These are phyloP conservation scores for Lactifluus hygrophoroides DNA, from an alignment of 768 basidiomycete genomes.

Conservation along the genomic window DNA sequence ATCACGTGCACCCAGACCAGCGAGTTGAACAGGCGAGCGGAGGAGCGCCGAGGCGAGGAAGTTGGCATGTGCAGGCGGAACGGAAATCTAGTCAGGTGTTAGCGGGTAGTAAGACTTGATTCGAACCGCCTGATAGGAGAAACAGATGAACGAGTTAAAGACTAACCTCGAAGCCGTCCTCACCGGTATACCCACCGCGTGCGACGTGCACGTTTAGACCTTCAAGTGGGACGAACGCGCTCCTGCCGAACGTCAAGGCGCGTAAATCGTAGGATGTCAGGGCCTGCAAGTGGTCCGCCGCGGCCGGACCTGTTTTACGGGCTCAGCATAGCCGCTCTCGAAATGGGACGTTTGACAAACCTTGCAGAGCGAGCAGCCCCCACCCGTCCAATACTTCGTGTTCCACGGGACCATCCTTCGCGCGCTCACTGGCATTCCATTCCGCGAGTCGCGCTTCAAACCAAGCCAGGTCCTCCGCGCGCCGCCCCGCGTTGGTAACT, in stretches of 20 bases:
- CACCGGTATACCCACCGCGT: slow-evolving; percentile 95
- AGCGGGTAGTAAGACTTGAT: background rate
- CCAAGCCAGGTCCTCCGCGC: slow-evolving; percentile 75
- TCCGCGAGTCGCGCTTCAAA: slow-evolving; percentile 56
- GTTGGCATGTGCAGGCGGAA: slow-evolving; percentile 69
- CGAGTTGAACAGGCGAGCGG: slow-evolving; percentile 62
- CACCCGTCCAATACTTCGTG: slow-evolving; percentile 74
- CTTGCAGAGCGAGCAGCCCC: slow-evolving; percentile 90
- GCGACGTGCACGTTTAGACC: slow-evolving; percentile 80
- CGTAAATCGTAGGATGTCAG: slow-evolving; percentile 68
- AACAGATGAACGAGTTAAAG: too few species aligned
- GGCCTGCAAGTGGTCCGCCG: slow-evolving; percentile 69
- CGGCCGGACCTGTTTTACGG: slow-evolving; percentile 55
- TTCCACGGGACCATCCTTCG: slow-evolving; percentile 53
- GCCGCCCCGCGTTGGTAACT: slow-evolving; percentile 91
- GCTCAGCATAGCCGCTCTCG: background rate
- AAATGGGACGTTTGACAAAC: slow-evolving; percentile 29
- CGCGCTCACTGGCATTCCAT: slow-evolving; percentile 63
- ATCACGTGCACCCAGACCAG: slow-evolving; percentile 89
- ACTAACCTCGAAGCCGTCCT: slow-evolving; percentile 92
- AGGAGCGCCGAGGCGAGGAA: slow-evolving; percentile 60
- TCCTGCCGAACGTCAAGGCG: slow-evolving; percentile 74
- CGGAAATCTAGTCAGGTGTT: slow-evolving; percentile 56
- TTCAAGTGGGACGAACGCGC: slow-evolving; percentile 71
- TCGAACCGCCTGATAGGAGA: too few species aligned